A percentile compares a stretch with the other conserved stretches of the same genome.
phyloP scores from a whole-genome alignment of 768 basidiomycete species.

The Amyloporia xantha region DNA sequence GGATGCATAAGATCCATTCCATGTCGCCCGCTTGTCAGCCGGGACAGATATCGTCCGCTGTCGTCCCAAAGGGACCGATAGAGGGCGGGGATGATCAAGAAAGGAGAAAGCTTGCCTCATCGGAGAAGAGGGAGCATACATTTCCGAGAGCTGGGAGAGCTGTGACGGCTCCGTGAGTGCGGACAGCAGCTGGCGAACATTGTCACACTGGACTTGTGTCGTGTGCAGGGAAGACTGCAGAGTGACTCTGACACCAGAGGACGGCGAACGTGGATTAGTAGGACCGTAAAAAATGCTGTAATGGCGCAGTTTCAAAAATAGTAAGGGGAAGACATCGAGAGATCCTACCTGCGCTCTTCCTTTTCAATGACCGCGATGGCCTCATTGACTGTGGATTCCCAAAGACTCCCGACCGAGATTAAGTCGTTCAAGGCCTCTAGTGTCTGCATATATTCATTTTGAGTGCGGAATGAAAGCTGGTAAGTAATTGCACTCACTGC shows the following conservation, averaged over 20 bases:
- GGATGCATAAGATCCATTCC: slow-evolving; percentile 63
- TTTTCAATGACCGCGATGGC: slow-evolving; percentile 58
- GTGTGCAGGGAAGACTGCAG: slow-evolving; percentile 69
- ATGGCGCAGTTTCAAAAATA: slow-evolving; percentile 7
- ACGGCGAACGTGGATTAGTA: slow-evolving; percentile 41
- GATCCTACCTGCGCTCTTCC: slow-evolving; percentile 57
- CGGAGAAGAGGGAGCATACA: slow-evolving; percentile 83
- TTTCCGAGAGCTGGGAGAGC: slow-evolving; percentile 74
- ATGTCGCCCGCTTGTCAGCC: slow-evolving; percentile 56
- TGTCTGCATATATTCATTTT: slow-evolving; percentile 52
- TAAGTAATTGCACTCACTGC: slow-evolving; percentile 19
- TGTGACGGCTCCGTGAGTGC: slow-evolving; percentile 69
- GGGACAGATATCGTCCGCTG: slow-evolving; percentile 22
- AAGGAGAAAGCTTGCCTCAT: slow-evolving; percentile 23
- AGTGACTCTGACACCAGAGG: slow-evolving; percentile 56
- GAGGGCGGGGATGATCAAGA: slow-evolving; percentile 32
- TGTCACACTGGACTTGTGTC: slow-evolving; percentile 76
- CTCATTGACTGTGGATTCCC: slow-evolving; percentile 72
- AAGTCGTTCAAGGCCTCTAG: slow-evolving; percentile 61
- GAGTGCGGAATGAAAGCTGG: too few species aligned
- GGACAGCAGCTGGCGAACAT: slow-evolving; percentile 69
- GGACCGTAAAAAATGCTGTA: slow-evolving; percentile 34
- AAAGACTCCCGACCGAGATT: slow-evolving; percentile 57
- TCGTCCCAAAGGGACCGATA: slow-evolving; percentile 31
- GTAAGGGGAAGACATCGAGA: background rate